Conservation (phyloP, 2,329 filamentous ascomycete genomes). For the Fusarium torulosum region DNA sequence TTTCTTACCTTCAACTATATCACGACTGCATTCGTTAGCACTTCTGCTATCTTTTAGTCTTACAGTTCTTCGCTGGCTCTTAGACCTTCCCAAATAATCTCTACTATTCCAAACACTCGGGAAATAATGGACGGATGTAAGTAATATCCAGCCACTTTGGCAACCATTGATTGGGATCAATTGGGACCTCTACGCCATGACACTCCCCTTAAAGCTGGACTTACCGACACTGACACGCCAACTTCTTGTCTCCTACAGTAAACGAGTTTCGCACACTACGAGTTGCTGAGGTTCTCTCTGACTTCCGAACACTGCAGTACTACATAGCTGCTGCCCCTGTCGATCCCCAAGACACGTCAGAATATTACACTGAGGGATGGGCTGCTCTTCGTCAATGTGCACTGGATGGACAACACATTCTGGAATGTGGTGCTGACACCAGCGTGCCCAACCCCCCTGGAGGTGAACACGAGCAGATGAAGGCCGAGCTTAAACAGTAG, state of each 20-base stretch:
- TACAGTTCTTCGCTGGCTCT: conserved; percentile 1
- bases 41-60: conserved; percentile 8
- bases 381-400: conserved; percentile 71
- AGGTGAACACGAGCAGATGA: conserved; percentile 69
- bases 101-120: conserved; percentile 5
- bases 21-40: conserved; percentile 6
- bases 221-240: conserved; percentile 40
- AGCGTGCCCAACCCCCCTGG: conserved; percentile 66
- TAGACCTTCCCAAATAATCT: conserved; percentile 13
- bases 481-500: conserved; percentile 73
- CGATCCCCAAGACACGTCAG: conserved; percentile 66
- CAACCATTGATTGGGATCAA: conserved; percentile 12
- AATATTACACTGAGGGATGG: conserved; percentile 75
- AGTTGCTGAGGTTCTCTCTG: conserved; percentile 71
- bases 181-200: conserved; percentile 11
- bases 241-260: conserved; percentile 56
- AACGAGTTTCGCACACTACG: conserved; percentile 70
- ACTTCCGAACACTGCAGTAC: conserved; percentile 72
- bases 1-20: conserved; percentile 17
- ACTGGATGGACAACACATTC: conserved; percentile 72
- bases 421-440: conserved; percentile 73
- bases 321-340: conserved; percentile 70
- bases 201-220: neutral
- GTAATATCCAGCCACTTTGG: conserved; percentile 29
- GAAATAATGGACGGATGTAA: conserved; percentile 48